Conservation (phyloP, 352 stramenopile species). For the Pythium myriotylum region DNA sequence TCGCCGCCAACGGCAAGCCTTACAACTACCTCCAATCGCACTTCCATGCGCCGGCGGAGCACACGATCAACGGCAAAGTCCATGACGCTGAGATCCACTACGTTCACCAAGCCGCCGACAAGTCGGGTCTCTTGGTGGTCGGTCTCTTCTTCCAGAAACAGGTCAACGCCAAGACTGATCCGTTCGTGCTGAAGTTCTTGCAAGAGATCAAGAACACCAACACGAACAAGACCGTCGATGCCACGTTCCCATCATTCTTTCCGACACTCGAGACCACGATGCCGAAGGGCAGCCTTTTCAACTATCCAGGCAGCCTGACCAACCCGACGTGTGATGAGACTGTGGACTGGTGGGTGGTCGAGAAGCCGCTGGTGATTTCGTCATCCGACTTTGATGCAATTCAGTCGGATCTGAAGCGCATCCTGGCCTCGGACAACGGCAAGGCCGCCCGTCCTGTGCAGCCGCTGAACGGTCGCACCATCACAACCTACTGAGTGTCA, state of each 20-base stretch:
- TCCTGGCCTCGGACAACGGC: conserved; percentile 23
- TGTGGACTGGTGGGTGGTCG: conserved; percentile 37
- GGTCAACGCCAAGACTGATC: conserved; percentile 7
- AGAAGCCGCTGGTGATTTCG: conserved; percentile 19
- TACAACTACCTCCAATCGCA: conserved; percentile 39
- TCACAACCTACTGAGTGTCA: conserved; percentile 14
- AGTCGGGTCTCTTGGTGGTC: conserved; percentile 22
- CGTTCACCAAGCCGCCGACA: conserved; percentile 34
- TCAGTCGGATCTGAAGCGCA: conserved; percentile 11
- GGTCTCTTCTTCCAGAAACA: conserved; percentile 28
- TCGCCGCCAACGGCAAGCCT: conserved; percentile 17
- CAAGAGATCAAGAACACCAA: conserved; percentile 6
- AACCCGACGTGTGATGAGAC: conserved; percentile 33
- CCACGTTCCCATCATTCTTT: conserved; percentile 7
- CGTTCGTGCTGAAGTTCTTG: conserved; percentile 17
- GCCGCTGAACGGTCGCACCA: conserved; percentile 24
- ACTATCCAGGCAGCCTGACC: conserved; percentile 31
- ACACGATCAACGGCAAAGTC: conserved; percentile 43
- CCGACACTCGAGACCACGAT: conserved; percentile 6
- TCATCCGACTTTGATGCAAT: conserved; percentile 23
- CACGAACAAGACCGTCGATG: conserved; percentile 1
- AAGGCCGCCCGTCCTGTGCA: conserved; percentile 24
- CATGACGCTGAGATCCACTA: conserved; percentile 46
- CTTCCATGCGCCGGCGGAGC: conserved; percentile 39
- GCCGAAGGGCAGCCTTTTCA: conserved; percentile 14